Conservation (phyloP, 2,329 filamentous ascomycete species). For the Podosphaera aphanis region DNA sequence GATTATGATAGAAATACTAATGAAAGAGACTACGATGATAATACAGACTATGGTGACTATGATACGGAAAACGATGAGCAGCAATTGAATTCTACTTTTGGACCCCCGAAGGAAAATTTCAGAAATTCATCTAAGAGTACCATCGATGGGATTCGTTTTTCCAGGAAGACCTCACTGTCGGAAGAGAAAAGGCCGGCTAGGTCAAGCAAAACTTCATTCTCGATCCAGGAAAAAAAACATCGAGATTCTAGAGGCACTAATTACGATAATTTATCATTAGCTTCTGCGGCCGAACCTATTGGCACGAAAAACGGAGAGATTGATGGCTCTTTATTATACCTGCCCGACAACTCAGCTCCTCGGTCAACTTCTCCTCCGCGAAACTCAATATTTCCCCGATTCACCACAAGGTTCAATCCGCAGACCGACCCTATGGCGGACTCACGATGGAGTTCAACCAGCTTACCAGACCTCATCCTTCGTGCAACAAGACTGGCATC, state of each 20-base stretch:
- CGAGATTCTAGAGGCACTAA: conserved; percentile 4
- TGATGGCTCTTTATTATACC: conserved; percentile 20
- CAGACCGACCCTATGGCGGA: conserved; percentile 64
- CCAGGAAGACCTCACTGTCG: not conserved
- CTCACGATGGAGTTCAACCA: conserved; percentile 70
- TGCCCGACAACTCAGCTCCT: conserved; percentile 3
- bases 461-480: conserved; percentile 71
- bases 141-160: not conserved
- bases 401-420: conserved; percentile 38
- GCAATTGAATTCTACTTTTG: conserved; percentile 15
- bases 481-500: conserved; percentile 69
- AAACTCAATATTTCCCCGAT: conserved; percentile 15
- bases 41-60: conserved; percentile 16
- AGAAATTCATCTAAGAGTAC: not conserved
- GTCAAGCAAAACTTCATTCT: conserved; percentile 13
- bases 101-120: not conserved
- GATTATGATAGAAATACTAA: conserved; percentile 37
- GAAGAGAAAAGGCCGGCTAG: not conserved
- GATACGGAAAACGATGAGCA: conserved; percentile 7
- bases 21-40: conserved; percentile 30
- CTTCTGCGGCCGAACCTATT: conserved; percentile 16
- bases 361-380: conserved; percentile 9
- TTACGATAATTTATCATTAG: conserved; percentile 6
- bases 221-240: conserved; percentile 17
- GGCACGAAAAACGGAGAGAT: conserved; percentile 27